Evolutionary conservation across 495 filamentous ascomycete genomes (phyloP).

Genomic region (Penicillium pancosmium): DNA sequence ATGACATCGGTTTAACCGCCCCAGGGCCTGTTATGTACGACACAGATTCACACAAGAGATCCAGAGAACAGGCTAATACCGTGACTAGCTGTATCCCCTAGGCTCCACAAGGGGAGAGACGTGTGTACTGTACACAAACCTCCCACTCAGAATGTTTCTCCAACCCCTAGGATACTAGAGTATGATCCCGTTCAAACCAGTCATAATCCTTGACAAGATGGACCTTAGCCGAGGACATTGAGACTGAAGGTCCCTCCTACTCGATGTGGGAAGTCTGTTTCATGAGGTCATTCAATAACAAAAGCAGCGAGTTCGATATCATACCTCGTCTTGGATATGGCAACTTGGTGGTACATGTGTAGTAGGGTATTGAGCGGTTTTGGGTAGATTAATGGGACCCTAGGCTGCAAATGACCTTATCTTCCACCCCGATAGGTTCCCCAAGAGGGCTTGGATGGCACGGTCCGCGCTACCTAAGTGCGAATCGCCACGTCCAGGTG

Average conservation of each 20-base stretch:
- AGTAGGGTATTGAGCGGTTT: neutral
- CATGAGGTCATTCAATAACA: no score
- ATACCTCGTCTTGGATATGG: neutral
- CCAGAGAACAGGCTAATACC: neutral
- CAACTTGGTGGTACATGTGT: neutral
- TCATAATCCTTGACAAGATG: no score
- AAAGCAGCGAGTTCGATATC: neutral
- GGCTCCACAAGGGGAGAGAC: no score
- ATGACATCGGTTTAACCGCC: neutral
- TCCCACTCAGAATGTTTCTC: no score
- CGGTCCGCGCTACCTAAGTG: neutral
- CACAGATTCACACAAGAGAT: neutral
- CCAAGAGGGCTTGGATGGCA: neutral
- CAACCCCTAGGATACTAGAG: no score
- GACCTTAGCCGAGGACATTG: no score
- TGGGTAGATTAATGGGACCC: neutral
- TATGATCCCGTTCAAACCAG: no score
- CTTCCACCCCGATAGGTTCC: neutral
- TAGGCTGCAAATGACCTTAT: neutral
- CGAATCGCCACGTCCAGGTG: constrained; percentile 1
- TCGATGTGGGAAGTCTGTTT: no score
- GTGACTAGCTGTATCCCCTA: no score
- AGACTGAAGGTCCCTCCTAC: no score
- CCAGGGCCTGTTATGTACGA: neutral
- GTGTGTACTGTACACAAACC: no score